phyloP scores from a whole-genome alignment of 495 filamentous ascomycete species.

The Eremomyces bilateralis region DNA sequence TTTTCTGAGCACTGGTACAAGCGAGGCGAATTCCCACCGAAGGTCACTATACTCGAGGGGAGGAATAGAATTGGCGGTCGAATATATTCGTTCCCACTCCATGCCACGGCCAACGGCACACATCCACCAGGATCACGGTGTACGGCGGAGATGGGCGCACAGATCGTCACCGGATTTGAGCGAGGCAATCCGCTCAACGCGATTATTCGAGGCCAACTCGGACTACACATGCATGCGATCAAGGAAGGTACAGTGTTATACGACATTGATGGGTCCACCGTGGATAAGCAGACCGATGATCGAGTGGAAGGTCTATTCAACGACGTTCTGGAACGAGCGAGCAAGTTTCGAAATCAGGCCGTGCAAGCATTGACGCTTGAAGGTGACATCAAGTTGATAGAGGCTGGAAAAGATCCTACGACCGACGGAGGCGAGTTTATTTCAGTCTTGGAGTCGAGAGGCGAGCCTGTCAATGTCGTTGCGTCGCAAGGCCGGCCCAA shows the following conservation, averaged over 20 bases:
- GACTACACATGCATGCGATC: conserved; percentile 62
- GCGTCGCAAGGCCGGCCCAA: neutral
- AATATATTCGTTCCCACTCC: conserved; percentile 77
- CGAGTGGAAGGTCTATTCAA: conserved; percentile 82
- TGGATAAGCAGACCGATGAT: conserved; percentile 58
- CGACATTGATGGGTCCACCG: conserved; percentile 62
- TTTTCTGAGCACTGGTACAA: conserved; percentile 41
- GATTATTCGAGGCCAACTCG: conserved; percentile 77
- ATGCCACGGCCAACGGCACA: conserved; percentile 28
- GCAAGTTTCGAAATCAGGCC: conserved; percentile 62
- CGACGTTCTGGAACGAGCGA: conserved; percentile 76
- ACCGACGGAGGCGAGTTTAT: conserved; percentile 48
- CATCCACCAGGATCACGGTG: conserved; percentile 32
- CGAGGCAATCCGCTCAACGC: conserved; percentile 82
- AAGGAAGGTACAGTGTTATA: conserved; percentile 76
- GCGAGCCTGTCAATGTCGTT: conserved; percentile 10
- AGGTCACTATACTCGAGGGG: conserved; percentile 69
- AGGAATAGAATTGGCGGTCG: conserved; percentile 76
- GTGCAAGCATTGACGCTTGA: conserved; percentile 47
- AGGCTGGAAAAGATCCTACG: conserved; percentile 56
- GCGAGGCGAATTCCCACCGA: conserved; percentile 40
- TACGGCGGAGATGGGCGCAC: conserved; percentile 88
- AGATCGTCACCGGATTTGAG: conserved; percentile 94
- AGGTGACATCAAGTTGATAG: conserved; percentile 67
- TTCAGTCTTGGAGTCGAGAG: conserved; percentile 44